Evolutionary conservation across 2,329 filamentous ascomycete species (phyloP).

Genomic region (Trichoderma semiorbis): DNA sequence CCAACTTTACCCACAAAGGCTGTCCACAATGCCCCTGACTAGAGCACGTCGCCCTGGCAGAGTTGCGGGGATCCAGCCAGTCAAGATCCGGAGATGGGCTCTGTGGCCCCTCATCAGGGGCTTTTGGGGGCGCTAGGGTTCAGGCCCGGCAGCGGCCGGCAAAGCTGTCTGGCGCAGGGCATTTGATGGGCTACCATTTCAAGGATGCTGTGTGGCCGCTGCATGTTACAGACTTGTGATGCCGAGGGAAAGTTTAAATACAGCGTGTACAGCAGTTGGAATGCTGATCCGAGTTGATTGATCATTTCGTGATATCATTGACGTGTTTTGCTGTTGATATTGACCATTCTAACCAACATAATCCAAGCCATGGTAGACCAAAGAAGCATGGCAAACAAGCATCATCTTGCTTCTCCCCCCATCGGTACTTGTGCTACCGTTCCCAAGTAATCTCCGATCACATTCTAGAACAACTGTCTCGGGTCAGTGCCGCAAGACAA

Average conservation of each 20-base stretch:
- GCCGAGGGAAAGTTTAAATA: neutral
- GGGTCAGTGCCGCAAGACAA: neutral
- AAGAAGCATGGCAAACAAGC: neutral
- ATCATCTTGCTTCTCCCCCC: neutral
- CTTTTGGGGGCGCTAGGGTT: slow-evolving; percentile 17
- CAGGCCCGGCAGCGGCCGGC: slow-evolving; percentile 2
- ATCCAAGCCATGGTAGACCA: neutral
- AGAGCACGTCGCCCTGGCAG: slow-evolving; percentile 10
- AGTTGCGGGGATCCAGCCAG: slow-evolving; percentile 18
- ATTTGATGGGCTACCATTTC: neutral
- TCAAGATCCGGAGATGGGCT: slow-evolving; percentile 12
- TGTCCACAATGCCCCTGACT: slow-evolving; percentile 19
- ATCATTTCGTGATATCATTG: neutral
- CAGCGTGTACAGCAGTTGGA: neutral
- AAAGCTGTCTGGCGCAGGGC: neutral
- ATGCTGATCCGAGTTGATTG: neutral
- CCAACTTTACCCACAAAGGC: neutral
- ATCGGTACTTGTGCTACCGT: neutral
- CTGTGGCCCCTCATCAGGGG: slow-evolving; percentile 10
- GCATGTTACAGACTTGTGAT: neutral
- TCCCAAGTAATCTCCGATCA: slow-evolving; percentile 2
- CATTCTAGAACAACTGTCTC: slow-evolving; percentile 13
- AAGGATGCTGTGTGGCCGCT: neutral
- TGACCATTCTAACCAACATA: no score
- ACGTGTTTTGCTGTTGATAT: neutral